Base-by-base conservation (phyloP, 2,329 filamentous ascomycete species). In the Cercospora beticola region DNA sequence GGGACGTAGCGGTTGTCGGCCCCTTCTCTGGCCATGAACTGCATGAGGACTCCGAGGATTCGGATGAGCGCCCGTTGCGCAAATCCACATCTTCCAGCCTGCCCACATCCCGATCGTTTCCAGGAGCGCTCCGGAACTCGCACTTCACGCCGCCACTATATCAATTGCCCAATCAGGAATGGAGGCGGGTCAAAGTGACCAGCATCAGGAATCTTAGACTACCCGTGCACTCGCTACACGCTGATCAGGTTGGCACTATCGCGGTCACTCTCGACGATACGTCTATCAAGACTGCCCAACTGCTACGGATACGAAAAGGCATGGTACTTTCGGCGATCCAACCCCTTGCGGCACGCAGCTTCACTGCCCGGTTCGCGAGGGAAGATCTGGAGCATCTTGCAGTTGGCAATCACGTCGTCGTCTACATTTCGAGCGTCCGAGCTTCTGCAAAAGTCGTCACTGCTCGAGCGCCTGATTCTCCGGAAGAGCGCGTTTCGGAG, bases 121-220 rank as follows among this genome's bases (percentile, higher is more conserved):
- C 83, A 0, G 83, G 83, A 14, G 83, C 83, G 0, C 70, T 84
- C 16, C 77, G 79, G 26, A 71, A 70, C 23, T 70, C 74, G 31
- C 74, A 76, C 54, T 66, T 77, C 8, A 56, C 30, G 5, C 70
- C 72, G 5, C 68, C 70, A 10, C 65, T 69, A 26, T 76, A 76
- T 56, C 71, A 73, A 33, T 65, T 75, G 3, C 73, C 76, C 1
- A 72, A 69, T 72, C 87, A 85, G 16, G 90, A 92, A 79, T 98
- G 94, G 94, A 89, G 92, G 70, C 85, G 85, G 26, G 93, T 94
- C 5, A 89, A 87, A 54, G 88, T 98, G 64, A 89, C 92, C 56
- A 98, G 94, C 74, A 89, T 97, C 54, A 90, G 94, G 23, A 97
- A 97, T 74, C 83, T 99, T 8, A 88, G 94, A 5, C 83, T 97